These are phyloP conservation scores for Chrysoporthe cubensis DNA, from an alignment of 2,329 filamentous ascomycete genomes.

Conservation along the genomic window DNA sequence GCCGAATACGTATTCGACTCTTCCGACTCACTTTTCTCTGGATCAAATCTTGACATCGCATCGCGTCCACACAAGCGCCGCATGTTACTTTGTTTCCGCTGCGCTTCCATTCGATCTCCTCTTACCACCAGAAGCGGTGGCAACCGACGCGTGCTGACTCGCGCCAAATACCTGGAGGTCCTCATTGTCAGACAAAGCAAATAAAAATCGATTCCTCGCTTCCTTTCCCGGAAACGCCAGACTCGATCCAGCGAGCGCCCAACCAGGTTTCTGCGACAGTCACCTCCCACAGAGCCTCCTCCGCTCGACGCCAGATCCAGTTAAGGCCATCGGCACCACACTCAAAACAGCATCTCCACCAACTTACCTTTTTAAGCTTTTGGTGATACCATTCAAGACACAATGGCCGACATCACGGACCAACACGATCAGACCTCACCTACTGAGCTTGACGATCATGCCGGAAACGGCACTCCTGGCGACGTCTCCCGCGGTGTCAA, in stretches of 20 bases:
- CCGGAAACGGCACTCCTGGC: constrained; percentile 72
- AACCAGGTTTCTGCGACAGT: constrained; percentile 61
- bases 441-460: constrained; percentile 70
- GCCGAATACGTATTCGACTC: constrained; percentile 40
- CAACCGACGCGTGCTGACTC: constrained; percentile 35
- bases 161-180: constrained; percentile 35
- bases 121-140: constrained; percentile 11
- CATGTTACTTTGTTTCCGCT: constrained; percentile 14
- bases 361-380: constrained; percentile 57
- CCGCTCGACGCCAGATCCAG: constrained; percentile 65
- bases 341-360: constrained; percentile 69
- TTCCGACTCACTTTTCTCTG: constrained; percentile 20
- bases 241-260: constrained; percentile 53
- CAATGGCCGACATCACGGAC: constrained; percentile 80
- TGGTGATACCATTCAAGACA: constrained; percentile 50
- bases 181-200: constrained; percentile 41
- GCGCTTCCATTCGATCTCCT: constrained; percentile 14
- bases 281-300: constrained; percentile 48
- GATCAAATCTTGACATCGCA: constrained; percentile 18
- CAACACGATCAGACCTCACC: constrained; percentile 78
- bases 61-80: constrained; percentile 9
- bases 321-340: constrained; percentile 68
- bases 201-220: constrained; percentile 50
- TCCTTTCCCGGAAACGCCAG: constrained; percentile 52
- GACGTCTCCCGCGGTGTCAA: constrained; percentile 83